phyloP scores from a whole-genome alignment of 495 filamentous ascomycete species.

The Aspergillus ellipticus region DNA sequence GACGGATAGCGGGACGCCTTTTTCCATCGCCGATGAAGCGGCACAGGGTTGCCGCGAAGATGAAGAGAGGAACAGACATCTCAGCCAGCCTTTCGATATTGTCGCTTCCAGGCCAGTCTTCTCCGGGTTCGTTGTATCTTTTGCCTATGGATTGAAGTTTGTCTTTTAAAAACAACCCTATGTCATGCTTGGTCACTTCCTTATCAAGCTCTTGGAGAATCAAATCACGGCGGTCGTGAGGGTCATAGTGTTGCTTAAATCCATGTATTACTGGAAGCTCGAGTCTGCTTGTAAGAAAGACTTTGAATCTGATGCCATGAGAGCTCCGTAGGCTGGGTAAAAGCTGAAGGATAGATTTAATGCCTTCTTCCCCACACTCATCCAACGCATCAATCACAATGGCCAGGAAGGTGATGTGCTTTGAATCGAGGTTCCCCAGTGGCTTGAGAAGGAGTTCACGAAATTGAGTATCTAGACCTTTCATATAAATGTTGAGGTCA shows the following conservation, averaged over 20 bases:
- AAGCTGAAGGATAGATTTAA: conserved; percentile 35
- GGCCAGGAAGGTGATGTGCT: conserved; percentile 16
- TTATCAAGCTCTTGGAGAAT: not conserved
- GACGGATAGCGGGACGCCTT: conserved; percentile 16
- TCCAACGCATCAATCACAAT: conserved; percentile 49
- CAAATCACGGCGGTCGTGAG: not conserved
- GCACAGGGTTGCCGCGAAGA: conserved; percentile 27
- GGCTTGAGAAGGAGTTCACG: conserved; percentile 42
- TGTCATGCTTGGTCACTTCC: conserved; percentile 1
- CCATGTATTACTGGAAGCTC: conserved; percentile 39
- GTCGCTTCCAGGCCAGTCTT: conserved; percentile 1
- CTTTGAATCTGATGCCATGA: conserved; percentile 5
- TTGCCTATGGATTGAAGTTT: not conserved
- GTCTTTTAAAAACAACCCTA: not conserved
- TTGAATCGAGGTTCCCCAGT: conserved; percentile 11
- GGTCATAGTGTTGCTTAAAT: not conserved
- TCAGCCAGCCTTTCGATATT: conserved; percentile 24
- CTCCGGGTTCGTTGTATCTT: not conserved
- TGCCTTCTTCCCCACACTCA: conserved; percentile 43
- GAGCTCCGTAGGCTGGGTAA: conserved; percentile 14
- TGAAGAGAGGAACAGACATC: too few relatives aligned
- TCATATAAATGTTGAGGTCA: conserved; percentile 25
- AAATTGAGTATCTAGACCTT: conserved; percentile 41
- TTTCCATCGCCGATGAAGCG: conserved; percentile 21
- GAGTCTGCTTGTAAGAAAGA: conserved; percentile 39